A percentile compares a stretch with the other conserved stretches of the same genome.
phyloP scores from a whole-genome alignment of 768 basidiomycete species.

The Termitomyces sp. region DNA sequence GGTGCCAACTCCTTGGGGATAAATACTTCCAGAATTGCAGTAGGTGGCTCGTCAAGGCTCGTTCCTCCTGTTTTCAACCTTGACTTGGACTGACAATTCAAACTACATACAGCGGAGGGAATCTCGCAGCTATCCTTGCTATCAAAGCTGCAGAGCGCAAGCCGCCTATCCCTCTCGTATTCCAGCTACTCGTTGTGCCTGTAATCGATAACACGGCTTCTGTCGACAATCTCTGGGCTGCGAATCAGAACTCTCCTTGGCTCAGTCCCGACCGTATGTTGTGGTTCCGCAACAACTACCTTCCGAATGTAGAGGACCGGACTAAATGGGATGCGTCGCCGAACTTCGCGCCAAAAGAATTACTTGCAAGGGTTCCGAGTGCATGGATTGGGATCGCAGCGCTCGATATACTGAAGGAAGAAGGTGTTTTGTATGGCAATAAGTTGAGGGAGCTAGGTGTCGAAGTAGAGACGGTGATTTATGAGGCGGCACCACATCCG shows the following conservation, averaged over 20 bases:
- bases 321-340: slow-evolving; percentile 71
- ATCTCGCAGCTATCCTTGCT: slow-evolving; percentile 63
- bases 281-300: slow-evolving; percentile 72
- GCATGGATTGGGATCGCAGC: slow-evolving; percentile 67
- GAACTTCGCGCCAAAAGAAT: slow-evolving; percentile 59
- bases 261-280: slow-evolving; percentile 63
- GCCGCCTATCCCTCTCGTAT: slow-evolving; percentile 52
- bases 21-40: slow-evolving; percentile 55
- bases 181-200: slow-evolving; percentile 70
- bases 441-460: slow-evolving; percentile 54
- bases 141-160: slow-evolving; percentile 54
- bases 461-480: slow-evolving; percentile 51
- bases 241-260: slow-evolving; percentile 58
- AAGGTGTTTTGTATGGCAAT: slow-evolving; percentile 63
- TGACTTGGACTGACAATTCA: background rate
- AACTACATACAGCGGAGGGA: slow-evolving; percentile 52
- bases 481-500: slow-evolving; percentile 67
- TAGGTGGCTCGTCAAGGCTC: slow-evolving; percentile 72
- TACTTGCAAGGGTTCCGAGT: slow-evolving; percentile 49
- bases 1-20: slow-evolving; percentile 46
- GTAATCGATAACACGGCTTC: slow-evolving; percentile 72
- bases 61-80: background rate
- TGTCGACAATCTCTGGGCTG: slow-evolving; percentile 48
- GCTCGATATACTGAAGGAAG: slow-evolving; percentile 64
- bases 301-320: slow-evolving; percentile 60